Evolutionary conservation across 2,329 filamentous ascomycete species (phyloP).

Genomic region (Colletotrichum sp.): DNA sequence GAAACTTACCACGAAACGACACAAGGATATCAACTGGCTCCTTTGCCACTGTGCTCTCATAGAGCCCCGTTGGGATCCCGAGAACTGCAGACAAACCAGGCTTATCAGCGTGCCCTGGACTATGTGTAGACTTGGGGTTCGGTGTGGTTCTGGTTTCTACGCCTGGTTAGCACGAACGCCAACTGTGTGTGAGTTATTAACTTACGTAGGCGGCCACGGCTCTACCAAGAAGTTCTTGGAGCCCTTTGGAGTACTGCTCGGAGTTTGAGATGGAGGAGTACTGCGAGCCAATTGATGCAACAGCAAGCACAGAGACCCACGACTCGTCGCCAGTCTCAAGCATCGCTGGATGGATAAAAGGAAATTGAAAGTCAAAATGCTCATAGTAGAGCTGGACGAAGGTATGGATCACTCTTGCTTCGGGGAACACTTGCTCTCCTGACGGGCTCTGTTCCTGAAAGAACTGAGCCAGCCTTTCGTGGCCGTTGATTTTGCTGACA

Average conservation of each 20-base stretch:
- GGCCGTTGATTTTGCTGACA: background rate
- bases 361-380: background rate
- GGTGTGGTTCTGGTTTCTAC: background rate
- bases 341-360: background rate
- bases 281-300: background rate
- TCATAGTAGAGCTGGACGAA: background rate
- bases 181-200: background rate
- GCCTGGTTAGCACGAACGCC: fast-evolving
- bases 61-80: background rate
- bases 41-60: background rate
- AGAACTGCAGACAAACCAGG: background rate
- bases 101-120: background rate
- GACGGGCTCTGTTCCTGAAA: background rate
- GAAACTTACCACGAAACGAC: background rate
- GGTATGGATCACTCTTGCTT: background rate
- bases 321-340: background rate
- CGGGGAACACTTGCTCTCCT: background rate
- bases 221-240: background rate
- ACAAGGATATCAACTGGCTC: background rate
- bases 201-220: background rate
- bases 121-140: background rate
- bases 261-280: background rate
- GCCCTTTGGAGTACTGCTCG: background rate
- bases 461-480: background rate
- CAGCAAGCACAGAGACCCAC: background rate